Conservation (phyloP, 176 grass and related monocot genomes). For the Oryza meridionalis region DNA sequence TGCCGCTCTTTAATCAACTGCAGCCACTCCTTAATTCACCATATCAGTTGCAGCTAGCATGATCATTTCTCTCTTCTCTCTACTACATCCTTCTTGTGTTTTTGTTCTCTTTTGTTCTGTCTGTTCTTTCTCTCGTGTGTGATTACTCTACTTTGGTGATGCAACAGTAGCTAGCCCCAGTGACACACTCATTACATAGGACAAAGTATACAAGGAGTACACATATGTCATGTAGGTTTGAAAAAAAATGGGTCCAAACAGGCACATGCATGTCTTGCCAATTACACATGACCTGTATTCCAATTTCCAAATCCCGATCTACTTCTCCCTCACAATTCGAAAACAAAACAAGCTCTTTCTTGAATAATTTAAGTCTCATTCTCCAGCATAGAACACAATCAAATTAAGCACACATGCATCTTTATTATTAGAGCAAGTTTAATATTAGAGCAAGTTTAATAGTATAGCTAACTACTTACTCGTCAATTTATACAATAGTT, state of each 20-base stretch:
- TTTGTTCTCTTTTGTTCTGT: too few relatives aligned
- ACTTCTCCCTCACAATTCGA: neutral
- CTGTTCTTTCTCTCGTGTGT: too few relatives aligned
- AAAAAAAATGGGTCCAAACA: neutral
- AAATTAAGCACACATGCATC: neutral
- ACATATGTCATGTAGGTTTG: neutral
- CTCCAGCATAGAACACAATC: neutral
- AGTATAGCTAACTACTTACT: too few relatives aligned
- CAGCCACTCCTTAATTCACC: too few relatives aligned
- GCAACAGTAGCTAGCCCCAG: neutral
- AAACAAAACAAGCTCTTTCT: neutral
- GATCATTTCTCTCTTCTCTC: neutral
- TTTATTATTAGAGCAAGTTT: neutral
- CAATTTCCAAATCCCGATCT: neutral
- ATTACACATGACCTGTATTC: neutral
- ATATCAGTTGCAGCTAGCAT: too few relatives aligned
- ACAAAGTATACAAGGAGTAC: neutral
- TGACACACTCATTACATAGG: neutral
- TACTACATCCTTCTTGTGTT: neutral
- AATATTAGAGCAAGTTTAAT: too few relatives aligned
- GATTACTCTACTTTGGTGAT: neutral
- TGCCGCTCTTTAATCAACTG: too few relatives aligned
- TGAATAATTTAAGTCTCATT: neutral
- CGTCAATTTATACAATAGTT: too few relatives aligned
- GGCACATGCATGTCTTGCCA: conserved; percentile 7